These are phyloP conservation scores for Neurospora sp. DNA, from an alignment of 495 filamentous ascomycete genomes.

Conservation along the genomic window DNA sequence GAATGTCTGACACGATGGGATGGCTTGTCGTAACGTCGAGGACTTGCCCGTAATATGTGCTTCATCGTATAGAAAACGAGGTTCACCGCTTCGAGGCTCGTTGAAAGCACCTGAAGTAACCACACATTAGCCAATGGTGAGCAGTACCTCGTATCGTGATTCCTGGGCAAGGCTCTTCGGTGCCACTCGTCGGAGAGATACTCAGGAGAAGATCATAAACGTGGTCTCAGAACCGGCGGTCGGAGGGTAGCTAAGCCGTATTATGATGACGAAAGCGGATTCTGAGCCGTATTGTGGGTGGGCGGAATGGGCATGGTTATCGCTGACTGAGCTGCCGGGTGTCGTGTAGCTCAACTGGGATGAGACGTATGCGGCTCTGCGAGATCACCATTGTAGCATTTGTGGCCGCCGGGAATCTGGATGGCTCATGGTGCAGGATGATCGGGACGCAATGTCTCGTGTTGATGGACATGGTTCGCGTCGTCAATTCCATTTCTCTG, in stretches of 20 bases:
- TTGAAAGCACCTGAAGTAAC: background rate
- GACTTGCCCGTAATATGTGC: background rate
- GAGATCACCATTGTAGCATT: background rate
- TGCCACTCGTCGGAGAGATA: background rate
- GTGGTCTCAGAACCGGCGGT: background rate
- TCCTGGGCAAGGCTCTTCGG: background rate
- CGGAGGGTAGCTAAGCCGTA: background rate
- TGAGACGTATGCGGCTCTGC: background rate
- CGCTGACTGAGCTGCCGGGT: background rate
- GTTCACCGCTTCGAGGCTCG: background rate
- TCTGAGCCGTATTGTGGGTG: background rate
- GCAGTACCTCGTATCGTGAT: background rate
- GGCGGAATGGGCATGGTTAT: background rate
- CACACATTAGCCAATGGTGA: background rate
- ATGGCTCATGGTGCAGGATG: background rate
- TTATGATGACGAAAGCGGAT: background rate
- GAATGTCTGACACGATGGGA: background rate
- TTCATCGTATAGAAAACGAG: background rate
- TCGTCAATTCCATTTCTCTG: background rate
- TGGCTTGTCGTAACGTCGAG: background rate
- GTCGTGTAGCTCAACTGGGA: background rate
- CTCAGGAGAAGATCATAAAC: background rate
- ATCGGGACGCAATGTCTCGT: background rate
- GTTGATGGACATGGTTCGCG: background rate
- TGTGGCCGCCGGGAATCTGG: background rate